phyloP scores from a whole-genome alignment of 108 stramenopile species.

The Ochromonas danica region DNA sequence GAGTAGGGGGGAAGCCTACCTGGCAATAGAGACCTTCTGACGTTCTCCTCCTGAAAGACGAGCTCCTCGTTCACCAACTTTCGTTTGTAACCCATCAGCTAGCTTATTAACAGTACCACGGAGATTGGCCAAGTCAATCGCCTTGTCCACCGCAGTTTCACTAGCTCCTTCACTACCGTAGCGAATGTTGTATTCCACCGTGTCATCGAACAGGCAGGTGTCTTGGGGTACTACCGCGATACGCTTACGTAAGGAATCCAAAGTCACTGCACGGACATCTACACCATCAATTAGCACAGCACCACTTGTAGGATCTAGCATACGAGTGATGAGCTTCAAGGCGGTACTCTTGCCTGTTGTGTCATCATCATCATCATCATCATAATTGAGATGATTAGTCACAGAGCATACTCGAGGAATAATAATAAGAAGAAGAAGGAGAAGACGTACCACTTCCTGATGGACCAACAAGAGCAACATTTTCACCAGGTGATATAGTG shows the following conservation, averaged over 20 bases:
- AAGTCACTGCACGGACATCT: not conserved
- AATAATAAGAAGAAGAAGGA: too few species aligned
- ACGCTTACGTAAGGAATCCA: not conserved
- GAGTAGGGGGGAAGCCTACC: not conserved
- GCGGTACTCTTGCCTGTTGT: constrained; percentile 24
- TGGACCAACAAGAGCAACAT: constrained; percentile 81
- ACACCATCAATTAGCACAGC: not conserved
- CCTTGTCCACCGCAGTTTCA: constrained; percentile 25
- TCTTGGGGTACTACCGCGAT: constrained; percentile 34
- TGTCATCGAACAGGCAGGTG: constrained; percentile 29
- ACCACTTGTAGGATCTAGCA: not conserved
- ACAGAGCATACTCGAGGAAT: constrained; percentile 33
- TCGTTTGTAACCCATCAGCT: constrained; percentile 35
- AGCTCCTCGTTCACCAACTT: constrained; percentile 43
- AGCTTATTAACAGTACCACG: not conserved
- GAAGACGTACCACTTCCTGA: constrained; percentile 86
- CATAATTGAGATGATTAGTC: not conserved
- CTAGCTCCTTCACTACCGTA: constrained; percentile 25
- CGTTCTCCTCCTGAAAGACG: constrained; percentile 41
- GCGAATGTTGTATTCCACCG: constrained; percentile 8
- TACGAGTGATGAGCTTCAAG: not conserved
- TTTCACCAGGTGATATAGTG: constrained; percentile 65
- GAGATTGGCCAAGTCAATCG: not conserved
- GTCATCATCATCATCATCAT: not conserved
- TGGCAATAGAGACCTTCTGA: constrained; percentile 37